Percentiles rank a stretch among this genome's conserved stretches.
phyloP scores from a whole-genome alignment of 352 stramenopile genomes.

The Pythium guiyangense region DNA sequence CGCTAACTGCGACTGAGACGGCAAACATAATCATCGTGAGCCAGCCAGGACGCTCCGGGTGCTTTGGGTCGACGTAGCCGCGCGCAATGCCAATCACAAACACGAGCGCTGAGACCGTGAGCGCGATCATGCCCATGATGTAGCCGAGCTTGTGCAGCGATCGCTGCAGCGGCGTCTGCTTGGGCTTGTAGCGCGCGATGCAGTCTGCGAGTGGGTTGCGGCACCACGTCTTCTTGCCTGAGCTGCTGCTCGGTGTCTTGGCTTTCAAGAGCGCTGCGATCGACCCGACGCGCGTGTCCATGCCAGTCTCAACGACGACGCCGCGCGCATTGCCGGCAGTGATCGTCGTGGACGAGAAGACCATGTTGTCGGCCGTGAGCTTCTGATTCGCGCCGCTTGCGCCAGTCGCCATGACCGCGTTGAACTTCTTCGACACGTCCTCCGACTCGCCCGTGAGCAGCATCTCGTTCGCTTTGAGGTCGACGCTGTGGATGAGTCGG shows the following conservation, averaged over 20 bases:
- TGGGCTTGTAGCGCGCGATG: conserved; percentile 58
- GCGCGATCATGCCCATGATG: conserved; percentile 81
- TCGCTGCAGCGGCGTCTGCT: conserved; percentile 91
- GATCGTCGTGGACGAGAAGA: conserved; percentile 81
- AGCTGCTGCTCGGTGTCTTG: conserved; percentile 18
- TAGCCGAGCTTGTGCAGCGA: too few species aligned
- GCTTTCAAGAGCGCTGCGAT: conserved; percentile 60
- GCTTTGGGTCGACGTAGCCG: conserved; percentile 41
- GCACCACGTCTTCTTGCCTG: conserved; percentile 27
- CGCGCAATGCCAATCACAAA: conserved; percentile 84
- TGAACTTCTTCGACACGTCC: conserved; percentile 71
- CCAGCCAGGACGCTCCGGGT: conserved; percentile 75
- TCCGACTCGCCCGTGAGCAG: conserved; percentile 92
- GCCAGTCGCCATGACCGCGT: conserved; percentile 24
- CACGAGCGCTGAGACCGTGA: conserved; percentile 85
- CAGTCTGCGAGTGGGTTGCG: conserved; percentile 49
- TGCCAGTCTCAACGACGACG: conserved; percentile 70
- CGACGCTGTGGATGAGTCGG: too few species aligned
- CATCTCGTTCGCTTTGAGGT: conserved; percentile 92
- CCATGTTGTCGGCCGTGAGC: too few species aligned
- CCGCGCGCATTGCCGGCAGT: conserved; percentile 71
- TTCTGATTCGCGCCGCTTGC: conserved; percentile 5
- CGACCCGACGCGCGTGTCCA: conserved; percentile 65
- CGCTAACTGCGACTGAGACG: conserved; percentile 81
- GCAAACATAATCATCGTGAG: conserved; percentile 95